These are phyloP conservation scores for Beta corolliflora DNA, from an alignment of 179 eudicot species.

Conservation along the genomic window DNA sequence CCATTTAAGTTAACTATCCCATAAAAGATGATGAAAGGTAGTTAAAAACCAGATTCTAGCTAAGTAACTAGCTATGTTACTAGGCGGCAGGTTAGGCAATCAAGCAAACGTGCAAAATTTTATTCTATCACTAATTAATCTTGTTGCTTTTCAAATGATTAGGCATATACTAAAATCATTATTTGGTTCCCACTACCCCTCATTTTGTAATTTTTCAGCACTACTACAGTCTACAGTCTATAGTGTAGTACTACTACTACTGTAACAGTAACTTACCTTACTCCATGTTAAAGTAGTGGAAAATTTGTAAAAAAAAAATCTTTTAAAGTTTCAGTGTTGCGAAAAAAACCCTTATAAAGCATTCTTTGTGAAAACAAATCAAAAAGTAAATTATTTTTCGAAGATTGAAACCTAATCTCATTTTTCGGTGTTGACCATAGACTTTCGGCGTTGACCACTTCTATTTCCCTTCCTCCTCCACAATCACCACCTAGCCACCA, in stretches of 20 bases:
- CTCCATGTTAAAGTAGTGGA: background rate
- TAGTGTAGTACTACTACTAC: background rate
- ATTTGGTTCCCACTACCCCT: background rate
- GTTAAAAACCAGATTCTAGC: background rate
- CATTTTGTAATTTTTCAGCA: background rate
- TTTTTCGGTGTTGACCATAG: too few species aligned
- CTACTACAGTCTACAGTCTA: background rate
- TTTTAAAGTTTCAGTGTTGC: too few species aligned
- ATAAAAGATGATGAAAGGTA: background rate
- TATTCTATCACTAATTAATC: conserved; percentile 5
- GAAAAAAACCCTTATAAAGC: too few species aligned
- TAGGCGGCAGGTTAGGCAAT: conserved; percentile 15
- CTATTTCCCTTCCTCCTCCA: too few species aligned
- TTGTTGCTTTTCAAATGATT: conserved; percentile 19
- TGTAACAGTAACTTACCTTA: background rate
- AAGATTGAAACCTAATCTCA: too few species aligned
- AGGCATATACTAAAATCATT: conserved; percentile 13
- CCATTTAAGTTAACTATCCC: background rate
- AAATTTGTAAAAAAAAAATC: too few species aligned
- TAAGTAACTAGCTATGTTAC: background rate
- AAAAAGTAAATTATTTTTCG: too few species aligned
- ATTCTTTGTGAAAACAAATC: too few species aligned
- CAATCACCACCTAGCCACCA: too few species aligned
- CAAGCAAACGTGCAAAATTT: conserved; percentile 18
- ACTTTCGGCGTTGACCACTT: too few species aligned